Percentiles rank a stretch among this genome's conserved stretches.
These are phyloP conservation scores for Linnemannia zychae DNA, from an alignment of 192 early-diverging fungal species.

Conservation along the genomic window DNA sequence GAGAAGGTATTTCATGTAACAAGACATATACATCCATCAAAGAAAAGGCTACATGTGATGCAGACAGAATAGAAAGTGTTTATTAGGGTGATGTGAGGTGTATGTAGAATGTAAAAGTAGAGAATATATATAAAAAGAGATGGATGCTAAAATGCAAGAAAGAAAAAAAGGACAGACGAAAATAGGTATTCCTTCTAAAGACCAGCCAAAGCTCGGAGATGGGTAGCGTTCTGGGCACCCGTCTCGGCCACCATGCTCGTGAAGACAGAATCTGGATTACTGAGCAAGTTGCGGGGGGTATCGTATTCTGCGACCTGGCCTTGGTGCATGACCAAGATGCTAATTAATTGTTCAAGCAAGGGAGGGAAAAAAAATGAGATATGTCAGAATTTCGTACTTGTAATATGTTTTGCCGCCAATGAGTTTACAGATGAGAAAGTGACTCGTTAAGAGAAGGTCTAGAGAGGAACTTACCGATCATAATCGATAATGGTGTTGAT, in stretches of 20 bases:
- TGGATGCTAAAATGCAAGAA: not conserved
- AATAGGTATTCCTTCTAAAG: constrained; percentile 7
- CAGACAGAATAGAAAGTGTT: no score
- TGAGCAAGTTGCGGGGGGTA: constrained; percentile 77
- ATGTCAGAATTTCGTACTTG: not conserved
- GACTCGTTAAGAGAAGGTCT: not conserved
- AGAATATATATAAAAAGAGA: not conserved
- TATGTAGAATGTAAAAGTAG: not conserved
- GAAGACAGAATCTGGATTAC: constrained; percentile 74
- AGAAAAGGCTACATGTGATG: no score
- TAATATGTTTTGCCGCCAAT: not conserved
- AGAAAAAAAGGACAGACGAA: not conserved
- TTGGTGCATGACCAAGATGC: constrained; percentile 71
- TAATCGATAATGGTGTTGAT: constrained; percentile 75
- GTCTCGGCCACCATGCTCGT: constrained; percentile 83
- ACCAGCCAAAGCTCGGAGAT: constrained; percentile 39
- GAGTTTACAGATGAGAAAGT: no score
- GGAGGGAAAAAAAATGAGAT: not conserved
- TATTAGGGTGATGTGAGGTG: no score
- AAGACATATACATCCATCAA: no score
- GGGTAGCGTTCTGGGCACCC: constrained; percentile 63
- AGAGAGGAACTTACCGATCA: constrained; percentile 30
- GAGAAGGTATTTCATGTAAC: no score
- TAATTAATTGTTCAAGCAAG: constrained; percentile 1
- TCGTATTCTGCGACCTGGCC: constrained; percentile 87